phyloP scores from a whole-genome alignment of 768 basidiomycete genomes.

The Tulasnella sp. region DNA sequence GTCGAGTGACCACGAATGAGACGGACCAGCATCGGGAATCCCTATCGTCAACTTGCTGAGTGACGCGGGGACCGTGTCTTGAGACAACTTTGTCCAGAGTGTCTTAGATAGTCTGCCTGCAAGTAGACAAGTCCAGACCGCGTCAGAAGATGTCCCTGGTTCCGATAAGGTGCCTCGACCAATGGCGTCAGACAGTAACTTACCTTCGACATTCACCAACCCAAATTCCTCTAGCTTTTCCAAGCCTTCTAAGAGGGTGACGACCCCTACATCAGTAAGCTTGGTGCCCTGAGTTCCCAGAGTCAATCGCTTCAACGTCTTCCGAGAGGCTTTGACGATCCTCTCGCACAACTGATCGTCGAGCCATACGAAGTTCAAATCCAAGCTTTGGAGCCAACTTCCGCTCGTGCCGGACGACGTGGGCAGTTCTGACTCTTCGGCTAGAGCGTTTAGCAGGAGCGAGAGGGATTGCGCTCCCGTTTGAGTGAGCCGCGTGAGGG shows the following conservation, averaged over 20 bases:
- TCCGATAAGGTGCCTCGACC: not conserved
- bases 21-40: slow-evolving; percentile 44
- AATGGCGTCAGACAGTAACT: not conserved
- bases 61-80: slow-evolving; percentile 39
- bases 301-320: slow-evolving; percentile 43
- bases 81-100: slow-evolving; percentile 46
- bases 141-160: not conserved
- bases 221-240: slow-evolving; percentile 44
- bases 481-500: slow-evolving; percentile 46
- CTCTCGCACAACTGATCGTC: slow-evolving; percentile 48
- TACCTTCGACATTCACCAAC: slow-evolving; percentile 49
- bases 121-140: slow-evolving; percentile 8
- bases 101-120: slow-evolving; percentile 46
- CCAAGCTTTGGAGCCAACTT: slow-evolving; percentile 42
- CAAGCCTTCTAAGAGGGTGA: slow-evolving; percentile 46
- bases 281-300: slow-evolving; percentile 48
- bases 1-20: slow-evolving; percentile 51
- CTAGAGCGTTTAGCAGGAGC: slow-evolving; percentile 40
- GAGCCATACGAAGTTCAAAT: slow-evolving; percentile 48
- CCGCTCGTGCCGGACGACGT: slow-evolving; percentile 36
- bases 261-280: slow-evolving; percentile 46
- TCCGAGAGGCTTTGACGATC: slow-evolving; percentile 43
- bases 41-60: slow-evolving; percentile 43
- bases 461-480: slow-evolving; percentile 44
- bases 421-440: slow-evolving; percentile 36